phyloP scores from a whole-genome alignment of 2,329 filamentous ascomycete genomes.

The Aspergillaceae sp. region DNA sequence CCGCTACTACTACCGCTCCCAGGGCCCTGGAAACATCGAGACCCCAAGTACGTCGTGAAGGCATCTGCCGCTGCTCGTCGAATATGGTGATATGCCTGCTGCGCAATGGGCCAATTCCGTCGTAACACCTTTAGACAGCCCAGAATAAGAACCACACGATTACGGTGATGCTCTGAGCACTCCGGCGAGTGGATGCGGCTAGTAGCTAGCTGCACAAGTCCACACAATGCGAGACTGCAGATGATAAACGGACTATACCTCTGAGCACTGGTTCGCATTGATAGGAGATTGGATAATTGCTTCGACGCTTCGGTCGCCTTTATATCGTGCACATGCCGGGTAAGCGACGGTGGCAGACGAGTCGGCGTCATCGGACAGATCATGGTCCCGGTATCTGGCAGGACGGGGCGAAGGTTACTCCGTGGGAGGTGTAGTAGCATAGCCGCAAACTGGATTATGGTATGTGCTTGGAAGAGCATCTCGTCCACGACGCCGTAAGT shows the following conservation, averaged over 20 bases:
- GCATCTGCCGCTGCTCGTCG: constrained; percentile 19
- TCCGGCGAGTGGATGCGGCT: constrained; percentile 25
- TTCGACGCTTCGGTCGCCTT: constrained; percentile 29
- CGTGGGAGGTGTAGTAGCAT: constrained; percentile 70
- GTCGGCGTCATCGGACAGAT: neutral
- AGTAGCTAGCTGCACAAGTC: constrained; percentile 28
- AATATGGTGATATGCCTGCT: constrained; percentile 19
- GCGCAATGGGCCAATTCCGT: constrained; percentile 23
- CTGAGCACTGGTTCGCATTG: constrained; percentile 23
- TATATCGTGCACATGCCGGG: constrained; percentile 26
- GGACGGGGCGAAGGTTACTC: constrained; percentile 50
- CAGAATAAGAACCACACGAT: constrained; percentile 28
- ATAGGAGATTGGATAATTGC: constrained; percentile 24
- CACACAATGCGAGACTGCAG: constrained; percentile 21
- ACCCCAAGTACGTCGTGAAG: neutral
- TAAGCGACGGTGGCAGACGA: constrained; percentile 22
- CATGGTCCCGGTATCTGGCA: constrained; percentile 15
- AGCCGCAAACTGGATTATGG: constrained; percentile 38
- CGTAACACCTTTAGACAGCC: constrained; percentile 26
- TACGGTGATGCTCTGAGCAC: constrained; percentile 32
- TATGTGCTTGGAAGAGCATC: constrained; percentile 32
- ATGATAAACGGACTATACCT: constrained; percentile 26
- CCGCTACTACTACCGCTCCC: neutral
- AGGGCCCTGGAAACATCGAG: neutral
- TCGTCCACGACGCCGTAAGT: constrained; percentile 67